Evolutionary conservation across 2,329 filamentous ascomycete species (phyloP).

Genomic region (Aspergillus fijiensis): DNA sequence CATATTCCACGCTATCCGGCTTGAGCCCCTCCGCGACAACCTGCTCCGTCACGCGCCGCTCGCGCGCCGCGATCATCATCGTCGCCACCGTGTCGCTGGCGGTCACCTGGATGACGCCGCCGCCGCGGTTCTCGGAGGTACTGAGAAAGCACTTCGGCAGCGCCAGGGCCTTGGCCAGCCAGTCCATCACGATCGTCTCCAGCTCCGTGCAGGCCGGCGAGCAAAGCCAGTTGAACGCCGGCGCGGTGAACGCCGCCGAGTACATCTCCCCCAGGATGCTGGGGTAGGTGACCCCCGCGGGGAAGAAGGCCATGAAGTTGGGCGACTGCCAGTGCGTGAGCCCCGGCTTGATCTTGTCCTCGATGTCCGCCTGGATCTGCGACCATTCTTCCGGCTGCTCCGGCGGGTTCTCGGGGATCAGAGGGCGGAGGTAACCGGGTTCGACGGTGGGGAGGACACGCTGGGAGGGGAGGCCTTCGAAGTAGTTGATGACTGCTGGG

Average conservation of each 20-base stretch:
- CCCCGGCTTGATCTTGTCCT: slow-evolving; percentile 83
- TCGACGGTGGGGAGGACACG: slow-evolving; percentile 74
- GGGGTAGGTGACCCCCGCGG: slow-evolving; percentile 77
- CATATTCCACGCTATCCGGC: slow-evolving; percentile 56
- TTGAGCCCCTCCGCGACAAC: slow-evolving; percentile 51
- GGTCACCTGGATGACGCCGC: slow-evolving; percentile 91
- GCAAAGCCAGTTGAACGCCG: slow-evolving; percentile 97
- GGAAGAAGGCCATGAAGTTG: slow-evolving; percentile 95
- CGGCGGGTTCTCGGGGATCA: slow-evolving; percentile 70
- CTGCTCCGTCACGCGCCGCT: slow-evolving; percentile 68
- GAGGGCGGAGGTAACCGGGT: slow-evolving; percentile 80
- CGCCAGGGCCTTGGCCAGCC: slow-evolving; percentile 74
- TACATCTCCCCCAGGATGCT: slow-evolving; percentile 90
- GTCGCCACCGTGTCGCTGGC: slow-evolving; percentile 86
- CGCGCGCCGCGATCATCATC: slow-evolving; percentile 81
- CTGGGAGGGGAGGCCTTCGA: slow-evolving; percentile 68
- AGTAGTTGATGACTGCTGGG: slow-evolving; percentile 73
- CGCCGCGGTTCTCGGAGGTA: slow-evolving; percentile 63
- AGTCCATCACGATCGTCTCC: slow-evolving; percentile 90
- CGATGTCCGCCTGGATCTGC: slow-evolving; percentile 78
- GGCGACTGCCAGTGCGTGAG: slow-evolving; percentile 94
- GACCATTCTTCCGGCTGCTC: slow-evolving; percentile 69
- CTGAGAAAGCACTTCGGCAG: slow-evolving; percentile 74
- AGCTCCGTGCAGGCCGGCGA: slow-evolving; percentile 89
- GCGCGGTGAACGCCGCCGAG: slow-evolving; percentile 80